These are phyloP conservation scores for Salix purpurea DNA, from an alignment of 345 rosid genomes.

Conservation along the genomic window DNA sequence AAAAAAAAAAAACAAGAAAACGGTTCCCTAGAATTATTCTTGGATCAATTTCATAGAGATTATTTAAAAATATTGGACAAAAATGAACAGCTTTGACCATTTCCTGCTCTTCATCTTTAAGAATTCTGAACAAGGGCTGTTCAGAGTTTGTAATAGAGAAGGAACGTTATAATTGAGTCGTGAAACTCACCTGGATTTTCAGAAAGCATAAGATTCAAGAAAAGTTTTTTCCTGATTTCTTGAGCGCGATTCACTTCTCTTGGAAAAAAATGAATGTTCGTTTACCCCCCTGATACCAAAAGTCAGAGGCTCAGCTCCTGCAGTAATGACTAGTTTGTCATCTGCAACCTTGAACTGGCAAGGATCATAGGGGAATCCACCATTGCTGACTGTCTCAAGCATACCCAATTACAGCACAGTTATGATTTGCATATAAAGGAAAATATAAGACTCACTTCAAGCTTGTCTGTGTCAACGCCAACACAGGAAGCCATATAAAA, in stretches of 20 bases:
- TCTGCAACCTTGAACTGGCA: slow-evolving; percentile 78
- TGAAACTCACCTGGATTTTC: slow-evolving; percentile 63
- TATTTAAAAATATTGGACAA: neutral
- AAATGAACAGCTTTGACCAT: neutral
- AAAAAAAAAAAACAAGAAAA: neutral
- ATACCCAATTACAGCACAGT: neutral
- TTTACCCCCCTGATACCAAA: slow-evolving; percentile 83
- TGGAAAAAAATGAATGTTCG: slow-evolving; percentile 80
- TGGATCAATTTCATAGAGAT: neutral
- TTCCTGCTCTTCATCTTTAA: neutral
- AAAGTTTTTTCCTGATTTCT: slow-evolving; percentile 81
- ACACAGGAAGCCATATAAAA: slow-evolving; percentile 79
- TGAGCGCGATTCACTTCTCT: slow-evolving; percentile 94
- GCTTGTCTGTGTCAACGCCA: slow-evolving; percentile 57
- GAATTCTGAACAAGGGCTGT: neutral
- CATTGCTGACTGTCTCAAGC: slow-evolving; percentile 57
- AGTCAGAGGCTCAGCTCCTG: slow-evolving; percentile 89
- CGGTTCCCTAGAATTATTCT: neutral
- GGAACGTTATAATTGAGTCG: neutral
- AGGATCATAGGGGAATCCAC: slow-evolving; percentile 50
- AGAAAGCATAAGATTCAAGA: slow-evolving; percentile 87
- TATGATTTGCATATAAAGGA: neutral
- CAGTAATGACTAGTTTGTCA: slow-evolving; percentile 82
- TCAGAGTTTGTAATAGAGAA: neutral
- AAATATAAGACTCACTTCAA: slow-evolving; percentile 48